These are phyloP conservation scores for Apophysomyces elegans DNA, from an alignment of 371 early-diverging fungal species.

Conservation along the genomic window DNA sequence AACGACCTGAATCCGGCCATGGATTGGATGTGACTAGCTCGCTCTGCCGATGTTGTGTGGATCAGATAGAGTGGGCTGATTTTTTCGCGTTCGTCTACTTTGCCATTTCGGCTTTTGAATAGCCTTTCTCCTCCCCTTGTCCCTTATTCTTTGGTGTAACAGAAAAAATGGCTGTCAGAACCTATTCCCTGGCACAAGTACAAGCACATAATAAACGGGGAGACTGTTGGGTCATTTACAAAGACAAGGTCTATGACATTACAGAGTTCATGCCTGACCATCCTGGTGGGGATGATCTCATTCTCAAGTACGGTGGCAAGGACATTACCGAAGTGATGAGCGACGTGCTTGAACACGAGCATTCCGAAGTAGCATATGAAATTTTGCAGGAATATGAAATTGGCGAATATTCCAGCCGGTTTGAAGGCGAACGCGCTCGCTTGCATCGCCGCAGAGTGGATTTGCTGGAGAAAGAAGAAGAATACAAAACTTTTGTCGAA, in stretches of 20 bases:
- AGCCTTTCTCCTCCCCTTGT: background rate
- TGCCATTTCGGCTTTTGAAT: conserved; percentile 7
- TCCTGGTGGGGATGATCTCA: conserved; percentile 79
- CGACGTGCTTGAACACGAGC: conserved; percentile 79
- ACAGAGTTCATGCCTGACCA: conserved; percentile 82
- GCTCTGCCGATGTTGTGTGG: background rate
- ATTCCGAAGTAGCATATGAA: conserved; percentile 84
- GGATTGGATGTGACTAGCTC: too few species aligned
- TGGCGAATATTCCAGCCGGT: background rate
- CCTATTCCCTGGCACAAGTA: conserved; percentile 56
- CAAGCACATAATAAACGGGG: conserved; percentile 60
- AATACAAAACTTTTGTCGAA: conserved; percentile 42
- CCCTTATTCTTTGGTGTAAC: conserved; percentile 7
- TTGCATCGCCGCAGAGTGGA: conserved; percentile 36
- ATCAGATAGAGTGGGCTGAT: background rate
- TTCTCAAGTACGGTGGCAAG: conserved; percentile 75
- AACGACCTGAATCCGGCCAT: too few species aligned
- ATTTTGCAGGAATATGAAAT: conserved; percentile 71
- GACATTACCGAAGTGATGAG: conserved; percentile 74
- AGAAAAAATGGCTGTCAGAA: conserved; percentile 14
- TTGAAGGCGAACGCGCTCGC: conserved; percentile 14
- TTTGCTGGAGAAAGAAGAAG: conserved; percentile 32
- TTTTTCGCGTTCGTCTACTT: background rate
- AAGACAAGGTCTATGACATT: conserved; percentile 82
- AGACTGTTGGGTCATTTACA: conserved; percentile 74